Conservation (phyloP, 2,329 filamentous ascomycete species). For the Microdochium nivale region DNA sequence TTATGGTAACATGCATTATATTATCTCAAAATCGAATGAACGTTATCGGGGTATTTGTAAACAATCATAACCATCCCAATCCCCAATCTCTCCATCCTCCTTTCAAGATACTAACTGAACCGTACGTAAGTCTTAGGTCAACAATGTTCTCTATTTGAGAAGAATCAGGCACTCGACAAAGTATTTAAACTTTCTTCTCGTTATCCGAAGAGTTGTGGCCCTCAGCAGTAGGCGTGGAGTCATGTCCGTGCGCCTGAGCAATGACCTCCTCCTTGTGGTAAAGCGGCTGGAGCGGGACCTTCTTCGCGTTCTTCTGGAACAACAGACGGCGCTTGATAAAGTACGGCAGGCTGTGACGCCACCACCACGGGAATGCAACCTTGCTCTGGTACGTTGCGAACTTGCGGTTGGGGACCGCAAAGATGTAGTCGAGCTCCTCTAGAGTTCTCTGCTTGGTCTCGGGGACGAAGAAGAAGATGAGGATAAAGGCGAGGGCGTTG, state of each 20-base stretch:
- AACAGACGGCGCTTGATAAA: conserved; percentile 22
- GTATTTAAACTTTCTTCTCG: background rate
- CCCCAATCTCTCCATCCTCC: background rate
- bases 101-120: background rate
- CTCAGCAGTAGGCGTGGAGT: background rate
- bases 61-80: background rate
- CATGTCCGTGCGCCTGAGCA: background rate
- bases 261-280: conserved; percentile 15
- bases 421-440: conserved; percentile 41
- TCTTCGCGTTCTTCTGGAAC: conserved; percentile 17
- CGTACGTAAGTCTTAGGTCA: too few species aligned
- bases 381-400: conserved; percentile 31
- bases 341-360: background rate
- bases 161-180: too few species aligned
- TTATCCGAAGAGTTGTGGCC: background rate
- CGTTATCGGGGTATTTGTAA: background rate
- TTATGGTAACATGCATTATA: background rate
- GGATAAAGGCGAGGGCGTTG: conserved; percentile 33
- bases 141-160: too few species aligned
- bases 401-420: conserved; percentile 29
- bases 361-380: conserved; percentile 26
- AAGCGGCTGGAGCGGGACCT: conserved; percentile 13
- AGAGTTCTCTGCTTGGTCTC: conserved; percentile 42
- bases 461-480: conserved; percentile 40
- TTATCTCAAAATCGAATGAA: background rate